These are phyloP conservation scores for Acanthamoeba royreba DNA, from an alignment of 208 protist species.

Conservation along the genomic window DNA sequence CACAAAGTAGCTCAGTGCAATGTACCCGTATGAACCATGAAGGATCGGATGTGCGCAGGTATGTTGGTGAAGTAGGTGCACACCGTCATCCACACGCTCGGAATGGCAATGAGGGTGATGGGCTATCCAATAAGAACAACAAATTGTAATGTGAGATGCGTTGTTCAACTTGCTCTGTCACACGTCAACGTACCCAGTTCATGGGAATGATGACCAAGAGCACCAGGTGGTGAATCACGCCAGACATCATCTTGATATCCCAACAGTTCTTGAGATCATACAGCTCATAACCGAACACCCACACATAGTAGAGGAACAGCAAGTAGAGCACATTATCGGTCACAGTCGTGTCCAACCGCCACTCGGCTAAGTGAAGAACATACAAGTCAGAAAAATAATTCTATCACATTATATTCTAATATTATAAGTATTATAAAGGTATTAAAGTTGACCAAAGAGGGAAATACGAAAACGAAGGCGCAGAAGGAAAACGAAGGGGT, in stretches of 20 bases:
- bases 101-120: neutral
- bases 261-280: slow-evolving; percentile 22
- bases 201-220: neutral
- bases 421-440: too few species aligned
- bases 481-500: too few species aligned
- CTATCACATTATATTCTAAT: too few species aligned
- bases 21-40: neutral
- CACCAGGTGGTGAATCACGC: neutral
- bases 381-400: neutral
- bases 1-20: neutral
- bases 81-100: neutral
- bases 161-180: too few species aligned
- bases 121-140: too few species aligned
- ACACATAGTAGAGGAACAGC: neutral
- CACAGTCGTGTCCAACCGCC: neutral
- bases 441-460: neutral
- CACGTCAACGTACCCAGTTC: neutral
- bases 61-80: neutral
- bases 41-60: neutral
- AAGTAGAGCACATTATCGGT: neutral
- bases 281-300: neutral
- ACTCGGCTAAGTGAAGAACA: neutral
- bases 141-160: too few species aligned
- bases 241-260: neutral
- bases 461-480: neutral